Base-by-base conservation (phyloP, 2,329 filamentous ascomycete genomes). In the Ophiostoma sp. region DNA sequence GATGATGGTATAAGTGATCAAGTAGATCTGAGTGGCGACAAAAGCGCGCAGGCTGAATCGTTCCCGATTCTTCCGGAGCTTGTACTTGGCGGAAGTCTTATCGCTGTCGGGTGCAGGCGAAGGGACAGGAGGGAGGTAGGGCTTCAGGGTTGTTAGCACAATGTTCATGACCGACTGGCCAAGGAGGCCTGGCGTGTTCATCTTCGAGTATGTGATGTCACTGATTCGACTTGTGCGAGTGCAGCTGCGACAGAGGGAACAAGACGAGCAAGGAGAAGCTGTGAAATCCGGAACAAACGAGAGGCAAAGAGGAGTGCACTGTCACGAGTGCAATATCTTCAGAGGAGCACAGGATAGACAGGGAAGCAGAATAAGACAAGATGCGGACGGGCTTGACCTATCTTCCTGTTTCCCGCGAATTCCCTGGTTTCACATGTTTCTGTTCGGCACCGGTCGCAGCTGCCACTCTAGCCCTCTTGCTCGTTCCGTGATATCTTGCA, bases 1-100 rank as follows among this genome's bases (percentile, higher is more conserved):
- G 72, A 94, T 82, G 68, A 91, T 74, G 70, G 85, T 83, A 77
- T 89, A 93, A 70, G 92, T 76, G 55, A 92, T 76, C 67, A 87
- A 77, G 77, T 92, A 84, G 58, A 93, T 77, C 75, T 89, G 85
- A 67, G 80, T 81, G 70, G 81, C 82, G 60, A 92, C 73, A 74
- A 91, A 87, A 68, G 83, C 83, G 70, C 87, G 84, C 70, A 90
- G 76, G 36, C 87, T 86, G 18, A 88, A 78, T 64, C 80, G 80
- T 27, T 81, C 81, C 45, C 77, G 76, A 7, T 72, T 72, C n/a
- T 64, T 45, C 6, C 64, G 67, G 2, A 70, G 41, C n/a, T 65
- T 60, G 27, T 52, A 62, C 47, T 67, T 69, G 66, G 27, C 16
- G 65, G 52, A 44, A 16, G 16, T 55, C 42, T 66, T 40, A 36